A percentile compares a stretch with the other conserved stretches of the same genome.
Conservation (phyloP, 108 stramenopile genomes). For the Fistulifera pelliculosa region DNA sequence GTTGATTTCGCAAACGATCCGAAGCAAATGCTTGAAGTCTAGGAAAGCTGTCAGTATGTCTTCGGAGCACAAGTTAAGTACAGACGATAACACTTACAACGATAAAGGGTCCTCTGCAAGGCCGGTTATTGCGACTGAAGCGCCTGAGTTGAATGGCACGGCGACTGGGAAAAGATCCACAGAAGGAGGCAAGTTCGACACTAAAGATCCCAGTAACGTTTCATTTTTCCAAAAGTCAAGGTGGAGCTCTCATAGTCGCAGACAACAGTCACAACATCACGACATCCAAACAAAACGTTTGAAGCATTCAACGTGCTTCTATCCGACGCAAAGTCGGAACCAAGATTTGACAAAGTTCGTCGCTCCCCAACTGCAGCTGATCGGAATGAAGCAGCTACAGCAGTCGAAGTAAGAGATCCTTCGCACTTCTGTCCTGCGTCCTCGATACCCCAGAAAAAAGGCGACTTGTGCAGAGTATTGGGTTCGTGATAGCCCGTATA, state of each 20-base stretch:
- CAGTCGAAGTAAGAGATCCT: conserved; percentile 6
- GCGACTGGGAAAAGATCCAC: conserved; percentile 28
- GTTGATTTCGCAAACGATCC: background rate
- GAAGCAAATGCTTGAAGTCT: background rate
- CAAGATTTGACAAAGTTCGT: conserved; percentile 3
- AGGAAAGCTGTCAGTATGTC: conserved; percentile 1
- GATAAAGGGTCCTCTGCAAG: conserved; percentile 20
- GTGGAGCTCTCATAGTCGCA: conserved; percentile 25
- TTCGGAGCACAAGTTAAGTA: background rate
- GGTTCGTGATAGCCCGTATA: conserved; percentile 31
- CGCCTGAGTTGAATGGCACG: conserved; percentile 34
- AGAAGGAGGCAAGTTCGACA: conserved; percentile 27
- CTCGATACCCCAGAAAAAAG: conserved; percentile 42
- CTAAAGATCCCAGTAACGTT: conserved; percentile 28
- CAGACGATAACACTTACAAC: background rate
- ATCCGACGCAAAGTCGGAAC: conserved; percentile 6
- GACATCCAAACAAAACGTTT: conserved; percentile 28
- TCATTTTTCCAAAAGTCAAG: conserved; percentile 33
- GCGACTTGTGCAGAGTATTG: conserved; percentile 34
- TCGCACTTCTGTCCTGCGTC: conserved; percentile 36
- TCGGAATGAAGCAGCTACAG: conserved; percentile 5
- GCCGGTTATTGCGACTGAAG: conserved; percentile 31
- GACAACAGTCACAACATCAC: conserved; percentile 32
- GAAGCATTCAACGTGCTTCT: conserved; percentile 24
- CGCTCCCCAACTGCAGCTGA: background rate